Base-by-base conservation (phyloP, 1,284 basidiomycete species). In the Malassezia psittaci region DNA sequence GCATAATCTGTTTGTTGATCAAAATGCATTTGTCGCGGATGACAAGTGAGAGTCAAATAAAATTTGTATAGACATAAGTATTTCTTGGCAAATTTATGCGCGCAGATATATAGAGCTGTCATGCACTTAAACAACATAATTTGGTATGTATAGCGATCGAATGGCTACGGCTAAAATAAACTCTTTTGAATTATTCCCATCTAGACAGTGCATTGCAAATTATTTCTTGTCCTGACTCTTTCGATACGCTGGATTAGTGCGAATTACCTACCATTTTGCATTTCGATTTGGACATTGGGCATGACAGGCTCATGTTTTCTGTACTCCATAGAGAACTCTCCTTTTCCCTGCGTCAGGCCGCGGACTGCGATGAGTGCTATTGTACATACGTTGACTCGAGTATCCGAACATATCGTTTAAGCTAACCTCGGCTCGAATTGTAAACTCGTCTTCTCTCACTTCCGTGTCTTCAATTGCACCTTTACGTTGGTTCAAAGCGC, bases 361-460 rank as follows among this genome's bases (percentile, higher is more conserved):
- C 94, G 83, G 49, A 98, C 62, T 45, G 24, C 18, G 10, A 34
- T 45, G 2, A 45, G 43, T 29, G 9, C 9, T 13, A 15, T n/a
- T 24, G 3, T 45, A 45, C 43, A 19, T 45, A 45, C 43, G 43
- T 54, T 68, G 68, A 41, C 66, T 68, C 40, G 66, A 69, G 54
- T 72, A 98, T 33, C 93, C 93, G 75, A 98, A 98, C 94, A 99
- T 98, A 72, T 98, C 93, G 77, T 93, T 96, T 76, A 98, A 77
- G 9, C 88, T 85, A 13, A 98, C 91, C 74, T 96, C 93, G 29
- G 90, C 90, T 19, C 82, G 81, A 53, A 87, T 82, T 2, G 88
- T 90, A 72, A 98, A 96, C 78, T 99, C 93, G 71, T 98, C 94
- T 67, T 96, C 91, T 41, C 91, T 83, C 35, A 96, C 85, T 77